Conservation (phyloP, 2,329 filamentous ascomycete genomes). For the Pseudonectria buxi region DNA sequence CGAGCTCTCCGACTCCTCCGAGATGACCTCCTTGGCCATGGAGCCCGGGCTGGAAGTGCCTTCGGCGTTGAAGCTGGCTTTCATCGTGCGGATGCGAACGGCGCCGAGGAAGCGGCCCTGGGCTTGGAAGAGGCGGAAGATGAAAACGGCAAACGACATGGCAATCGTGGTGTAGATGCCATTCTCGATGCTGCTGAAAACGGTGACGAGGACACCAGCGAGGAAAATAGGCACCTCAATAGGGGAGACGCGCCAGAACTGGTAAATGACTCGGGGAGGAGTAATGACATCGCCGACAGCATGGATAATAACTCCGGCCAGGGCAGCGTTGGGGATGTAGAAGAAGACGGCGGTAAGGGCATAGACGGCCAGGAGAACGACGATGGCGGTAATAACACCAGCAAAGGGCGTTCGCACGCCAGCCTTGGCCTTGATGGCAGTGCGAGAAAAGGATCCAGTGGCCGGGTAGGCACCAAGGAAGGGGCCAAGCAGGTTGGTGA, state of each 20-base stretch:
- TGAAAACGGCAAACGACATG: constrained; percentile 61
- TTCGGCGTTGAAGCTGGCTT: constrained; percentile 59
- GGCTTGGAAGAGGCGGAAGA: constrained; percentile 74
- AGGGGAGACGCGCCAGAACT: constrained; percentile 82
- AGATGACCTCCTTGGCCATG: constrained; percentile 20
- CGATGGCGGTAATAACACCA: constrained; percentile 73
- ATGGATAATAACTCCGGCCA: constrained; percentile 84
- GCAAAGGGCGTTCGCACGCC: constrained; percentile 82
- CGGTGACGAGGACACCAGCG: constrained; percentile 71
- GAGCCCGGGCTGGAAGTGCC: constrained; percentile 19
- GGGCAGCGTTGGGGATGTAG: constrained; percentile 72
- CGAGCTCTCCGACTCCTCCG: constrained; percentile 40
- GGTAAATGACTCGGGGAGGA: constrained; percentile 73
- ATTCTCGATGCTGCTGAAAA: constrained; percentile 76
- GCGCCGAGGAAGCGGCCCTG: constrained; percentile 72
- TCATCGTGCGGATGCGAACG: constrained; percentile 79
- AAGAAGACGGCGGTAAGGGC: constrained; percentile 78
- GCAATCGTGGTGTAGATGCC: constrained; percentile 78
- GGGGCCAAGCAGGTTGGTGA: constrained; percentile 67
- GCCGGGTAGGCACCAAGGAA: constrained; percentile 80
- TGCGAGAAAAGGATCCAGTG: constrained; percentile 85
- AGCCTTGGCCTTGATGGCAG: constrained; percentile 90
- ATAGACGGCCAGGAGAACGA: constrained; percentile 80
- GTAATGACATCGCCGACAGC: constrained; percentile 83
- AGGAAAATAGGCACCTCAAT: constrained; percentile 81